Conservation (phyloP, 2,329 filamentous ascomycete species). For the Sporothrix pseudoabietina region DNA sequence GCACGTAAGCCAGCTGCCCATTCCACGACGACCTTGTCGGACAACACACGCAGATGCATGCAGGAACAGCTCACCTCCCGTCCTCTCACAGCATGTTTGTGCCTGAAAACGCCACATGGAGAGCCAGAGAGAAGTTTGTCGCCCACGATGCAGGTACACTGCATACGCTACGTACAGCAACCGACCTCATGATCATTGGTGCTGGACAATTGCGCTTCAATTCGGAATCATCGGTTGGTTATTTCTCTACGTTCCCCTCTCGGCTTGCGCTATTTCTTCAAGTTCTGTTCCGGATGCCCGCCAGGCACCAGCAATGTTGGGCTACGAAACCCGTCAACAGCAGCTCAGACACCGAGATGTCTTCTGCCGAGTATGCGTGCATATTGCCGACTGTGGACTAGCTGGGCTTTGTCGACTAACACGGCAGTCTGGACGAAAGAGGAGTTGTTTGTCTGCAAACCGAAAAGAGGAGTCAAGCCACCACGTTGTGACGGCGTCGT, state of each 20-base stretch:
- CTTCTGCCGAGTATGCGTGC: neutral
- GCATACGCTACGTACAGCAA: neutral
- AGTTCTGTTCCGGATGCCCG: neutral
- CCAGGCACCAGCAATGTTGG: slow-evolving; percentile 18
- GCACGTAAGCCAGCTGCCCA: neutral
- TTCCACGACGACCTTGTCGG: neutral
- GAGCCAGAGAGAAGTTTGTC: neutral
- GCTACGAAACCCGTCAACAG: neutral
- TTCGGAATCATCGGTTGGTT: neutral
- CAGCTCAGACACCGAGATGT: neutral
- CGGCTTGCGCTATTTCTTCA: neutral
- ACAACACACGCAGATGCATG: slow-evolving; percentile 4
- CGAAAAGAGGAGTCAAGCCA: slow-evolving; percentile 11
- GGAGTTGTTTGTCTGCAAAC: neutral
- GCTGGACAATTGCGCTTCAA: neutral
- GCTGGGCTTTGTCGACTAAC: neutral
- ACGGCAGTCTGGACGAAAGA: neutral
- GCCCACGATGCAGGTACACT: slow-evolving; percentile 12
- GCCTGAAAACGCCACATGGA: neutral
- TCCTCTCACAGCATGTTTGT: neutral
- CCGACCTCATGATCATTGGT: neutral
- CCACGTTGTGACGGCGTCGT: neutral
- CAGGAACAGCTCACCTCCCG: slow-evolving; percentile 21
- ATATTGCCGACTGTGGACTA: neutral
- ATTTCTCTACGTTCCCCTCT: neutral